Percentiles rank a stretch among this genome's conserved stretches.
phyloP scores from a whole-genome alignment of 306 rosid genomes.

The Alnus rubra region DNA sequence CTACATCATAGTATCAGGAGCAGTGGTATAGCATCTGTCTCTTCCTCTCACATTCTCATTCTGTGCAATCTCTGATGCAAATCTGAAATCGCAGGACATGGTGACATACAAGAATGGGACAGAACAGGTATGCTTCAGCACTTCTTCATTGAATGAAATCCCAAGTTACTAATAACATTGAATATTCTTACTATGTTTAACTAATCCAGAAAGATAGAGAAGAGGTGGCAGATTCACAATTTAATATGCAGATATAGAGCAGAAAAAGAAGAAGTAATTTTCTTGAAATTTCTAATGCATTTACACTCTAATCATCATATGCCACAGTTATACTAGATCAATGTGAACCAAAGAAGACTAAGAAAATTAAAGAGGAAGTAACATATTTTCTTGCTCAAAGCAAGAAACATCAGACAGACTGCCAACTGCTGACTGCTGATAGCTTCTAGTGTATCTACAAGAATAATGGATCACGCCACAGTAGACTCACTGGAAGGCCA shows the following conservation, averaged over 20 bases:
- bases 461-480: constrained; percentile 16
- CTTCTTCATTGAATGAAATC: constrained; percentile 26
- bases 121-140: constrained; percentile 60
- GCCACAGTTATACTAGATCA: background rate
- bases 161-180: background rate
- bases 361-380: background rate
- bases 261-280: background rate
- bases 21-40: constrained; percentile 56
- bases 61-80: constrained; percentile 14
- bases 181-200: background rate
- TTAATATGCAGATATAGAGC: background rate
- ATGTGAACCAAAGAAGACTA: background rate
- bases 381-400: background rate
- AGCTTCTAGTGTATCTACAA: constrained; percentile 1
- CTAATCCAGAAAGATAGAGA: background rate
- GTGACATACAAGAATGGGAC: constrained; percentile 64
- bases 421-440: background rate
- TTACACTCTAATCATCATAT: background rate
- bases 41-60: constrained; percentile 18
- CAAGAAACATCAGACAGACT: constrained; percentile 2
- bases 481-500: constrained; percentile 24
- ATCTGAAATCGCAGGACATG: constrained; percentile 66
- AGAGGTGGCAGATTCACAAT: background rate
- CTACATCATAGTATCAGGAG: constrained; percentile 75
- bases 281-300: background rate